These are phyloP conservation scores for Cyphellophora attinorum DNA, from an alignment of 2,329 filamentous ascomycete species.

Conservation along the genomic window DNA sequence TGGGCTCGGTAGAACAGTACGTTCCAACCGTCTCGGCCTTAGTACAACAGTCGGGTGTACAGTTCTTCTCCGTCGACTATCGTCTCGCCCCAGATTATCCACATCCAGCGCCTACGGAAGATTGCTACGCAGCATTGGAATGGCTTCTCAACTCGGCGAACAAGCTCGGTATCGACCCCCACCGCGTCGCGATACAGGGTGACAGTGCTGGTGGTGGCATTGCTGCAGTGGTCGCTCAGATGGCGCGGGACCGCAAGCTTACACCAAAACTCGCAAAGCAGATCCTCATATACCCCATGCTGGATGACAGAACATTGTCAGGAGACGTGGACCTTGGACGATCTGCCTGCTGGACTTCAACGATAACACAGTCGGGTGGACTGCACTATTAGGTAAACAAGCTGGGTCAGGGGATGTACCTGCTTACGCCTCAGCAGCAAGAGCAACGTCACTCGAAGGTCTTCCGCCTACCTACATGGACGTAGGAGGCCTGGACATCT, in stretches of 20 bases:
- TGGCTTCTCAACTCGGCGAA: slow-evolving; percentile 20
- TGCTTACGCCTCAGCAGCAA: slow-evolving; percentile 28
- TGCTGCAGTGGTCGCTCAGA: slow-evolving; percentile 27
- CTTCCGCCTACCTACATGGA: slow-evolving; percentile 38
- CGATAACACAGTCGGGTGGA: slow-evolving; percentile 34
- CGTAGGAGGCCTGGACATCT: slow-evolving; percentile 34
- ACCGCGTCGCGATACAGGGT: slow-evolving; percentile 28
- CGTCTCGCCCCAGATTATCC: slow-evolving; percentile 24
- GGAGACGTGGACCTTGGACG: slow-evolving; percentile 11
- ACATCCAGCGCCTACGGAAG: slow-evolving; percentile 28
- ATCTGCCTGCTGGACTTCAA: slow-evolving; percentile 27
- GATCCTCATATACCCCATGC: slow-evolving; percentile 39
- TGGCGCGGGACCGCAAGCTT: slow-evolving; percentile 25
- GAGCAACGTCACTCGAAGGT: slow-evolving; percentile 25
- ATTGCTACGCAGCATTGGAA: slow-evolving; percentile 30
- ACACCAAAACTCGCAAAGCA: slow-evolving; percentile 28
- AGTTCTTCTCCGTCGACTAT: slow-evolving; percentile 21
- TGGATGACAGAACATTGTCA: slow-evolving; percentile 30
- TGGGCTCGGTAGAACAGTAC: slow-evolving; percentile 13
- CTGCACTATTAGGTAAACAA: slow-evolving; percentile 23
- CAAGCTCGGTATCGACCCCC: slow-evolving; percentile 25
- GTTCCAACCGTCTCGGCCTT: slow-evolving; percentile 6
- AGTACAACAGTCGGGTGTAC: slow-evolving; percentile 14
- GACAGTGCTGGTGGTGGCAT: slow-evolving; percentile 31
- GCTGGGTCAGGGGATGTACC: slow-evolving; percentile 8